Percentiles rank a stretch among this genome's conserved stretches.
Conservation (phyloP, 257 asterid genomes). For the Fraxinus anomala region DNA sequence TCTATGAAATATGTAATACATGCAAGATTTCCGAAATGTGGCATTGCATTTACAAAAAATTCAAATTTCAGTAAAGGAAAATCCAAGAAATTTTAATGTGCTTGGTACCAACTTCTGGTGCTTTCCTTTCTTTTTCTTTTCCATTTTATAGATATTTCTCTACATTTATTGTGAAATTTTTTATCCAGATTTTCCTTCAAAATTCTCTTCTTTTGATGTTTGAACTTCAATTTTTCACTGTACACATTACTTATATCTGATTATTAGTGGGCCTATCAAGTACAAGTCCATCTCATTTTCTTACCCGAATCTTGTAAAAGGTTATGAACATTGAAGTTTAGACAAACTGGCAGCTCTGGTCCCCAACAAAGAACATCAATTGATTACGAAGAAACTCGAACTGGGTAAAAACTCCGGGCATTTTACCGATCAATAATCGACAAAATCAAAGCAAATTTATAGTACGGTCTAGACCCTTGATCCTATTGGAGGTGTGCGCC, state of each 20-base stretch:
- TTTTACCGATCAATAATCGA: too few relatives aligned
- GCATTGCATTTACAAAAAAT: not conserved
- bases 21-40: not conserved
- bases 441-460: too few relatives aligned
- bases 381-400: too few relatives aligned
- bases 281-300: not conserved
- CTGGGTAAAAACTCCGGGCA: too few relatives aligned
- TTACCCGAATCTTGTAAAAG: not conserved
- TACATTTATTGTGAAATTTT: not conserved
- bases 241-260: too few relatives aligned
- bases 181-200: not conserved
- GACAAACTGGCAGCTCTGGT: too few relatives aligned
- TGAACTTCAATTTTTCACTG: not conserved
- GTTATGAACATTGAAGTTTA: too few relatives aligned
- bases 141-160: not conserved
- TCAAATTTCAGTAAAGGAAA: not conserved
- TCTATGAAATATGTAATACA: not conserved
- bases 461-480: too few relatives aligned
- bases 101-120: not conserved
- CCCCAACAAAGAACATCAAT: too few relatives aligned
- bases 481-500: too few relatives aligned
- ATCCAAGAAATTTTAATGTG: not conserved
- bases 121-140: not conserved
- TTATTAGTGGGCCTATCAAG: not conserved
- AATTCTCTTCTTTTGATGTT: not conserved